phyloP scores from a whole-genome alignment of 257 asterid species.

The Scutellaria minor region DNA sequence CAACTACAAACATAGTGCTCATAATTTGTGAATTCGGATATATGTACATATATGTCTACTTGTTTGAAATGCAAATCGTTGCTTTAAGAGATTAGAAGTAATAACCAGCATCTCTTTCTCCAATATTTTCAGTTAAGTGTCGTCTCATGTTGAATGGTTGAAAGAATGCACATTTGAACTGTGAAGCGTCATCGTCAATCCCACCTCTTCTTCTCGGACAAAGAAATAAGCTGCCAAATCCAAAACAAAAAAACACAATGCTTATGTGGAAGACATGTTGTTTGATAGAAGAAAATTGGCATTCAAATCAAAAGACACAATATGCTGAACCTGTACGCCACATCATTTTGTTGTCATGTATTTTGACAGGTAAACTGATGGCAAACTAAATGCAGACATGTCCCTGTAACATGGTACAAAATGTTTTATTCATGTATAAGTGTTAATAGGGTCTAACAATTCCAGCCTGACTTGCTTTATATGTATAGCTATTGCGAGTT shows the following conservation, averaged over 20 bases:
- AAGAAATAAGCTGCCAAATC: constrained; percentile 69
- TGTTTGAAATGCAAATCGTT: constrained; percentile 7
- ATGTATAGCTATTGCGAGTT: neutral
- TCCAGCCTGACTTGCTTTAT: neutral
- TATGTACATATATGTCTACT: constrained; percentile 9
- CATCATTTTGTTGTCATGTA: neutral
- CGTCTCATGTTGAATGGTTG: neutral
- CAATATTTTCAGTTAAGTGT: neutral
- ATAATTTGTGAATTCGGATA: neutral
- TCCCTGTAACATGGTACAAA: too few species aligned
- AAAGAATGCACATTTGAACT: neutral
- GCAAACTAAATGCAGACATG: neutral
- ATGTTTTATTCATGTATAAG: too few species aligned
- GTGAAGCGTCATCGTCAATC: constrained; percentile 30
- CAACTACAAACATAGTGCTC: constrained; percentile 8
- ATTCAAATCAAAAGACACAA: neutral
- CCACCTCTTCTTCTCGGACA: constrained; percentile 78
- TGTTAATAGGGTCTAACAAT: neutral
- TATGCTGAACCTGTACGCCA: neutral
- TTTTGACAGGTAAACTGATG: neutral
- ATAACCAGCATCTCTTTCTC: constrained; percentile 5
- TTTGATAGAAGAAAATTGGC: neutral
- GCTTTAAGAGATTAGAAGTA: constrained; percentile 3
- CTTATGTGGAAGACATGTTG: too few species aligned
- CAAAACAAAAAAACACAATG: neutral